These are phyloP conservation scores for Bolboschoenoplectus hybrid DNA, from an alignment of 202 grass and related monocot genomes.

Conservation along the genomic window DNA sequence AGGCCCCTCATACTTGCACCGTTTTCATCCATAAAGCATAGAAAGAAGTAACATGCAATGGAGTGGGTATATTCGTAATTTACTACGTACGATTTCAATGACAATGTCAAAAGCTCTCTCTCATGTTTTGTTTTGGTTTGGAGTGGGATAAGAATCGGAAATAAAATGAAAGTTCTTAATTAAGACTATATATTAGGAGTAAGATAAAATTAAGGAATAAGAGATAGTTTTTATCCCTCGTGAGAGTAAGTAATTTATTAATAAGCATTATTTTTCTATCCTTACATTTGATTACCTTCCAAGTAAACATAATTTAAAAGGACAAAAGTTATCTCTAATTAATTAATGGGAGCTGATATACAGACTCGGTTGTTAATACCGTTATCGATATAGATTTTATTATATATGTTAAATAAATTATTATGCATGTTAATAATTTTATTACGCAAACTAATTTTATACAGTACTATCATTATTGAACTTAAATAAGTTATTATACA, in stretches of 20 bases:
- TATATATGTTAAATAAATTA: no score
- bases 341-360: no score
- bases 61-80: background rate
- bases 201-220: background rate
- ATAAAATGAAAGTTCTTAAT: background rate
- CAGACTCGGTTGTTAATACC: no score
- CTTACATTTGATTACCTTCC: background rate
- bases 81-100: no score
- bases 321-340: background rate
- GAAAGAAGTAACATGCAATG: background rate
- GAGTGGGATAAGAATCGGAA: background rate
- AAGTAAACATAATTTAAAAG: background rate
- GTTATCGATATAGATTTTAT: no score
- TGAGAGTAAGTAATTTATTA: background rate
- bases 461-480: no score
- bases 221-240: background rate
- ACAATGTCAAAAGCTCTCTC: no score
- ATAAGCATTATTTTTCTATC: background rate
- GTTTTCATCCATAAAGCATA: background rate
- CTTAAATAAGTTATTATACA: no score
- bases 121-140: no score
- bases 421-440: no score
- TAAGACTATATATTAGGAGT: no score
- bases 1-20: background rate
- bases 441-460: no score